Percentiles rank a stretch among this genome's conserved stretches.
Conservation (phyloP, 169 alveolate species). For the Cryptosporidium sp. region DNA sequence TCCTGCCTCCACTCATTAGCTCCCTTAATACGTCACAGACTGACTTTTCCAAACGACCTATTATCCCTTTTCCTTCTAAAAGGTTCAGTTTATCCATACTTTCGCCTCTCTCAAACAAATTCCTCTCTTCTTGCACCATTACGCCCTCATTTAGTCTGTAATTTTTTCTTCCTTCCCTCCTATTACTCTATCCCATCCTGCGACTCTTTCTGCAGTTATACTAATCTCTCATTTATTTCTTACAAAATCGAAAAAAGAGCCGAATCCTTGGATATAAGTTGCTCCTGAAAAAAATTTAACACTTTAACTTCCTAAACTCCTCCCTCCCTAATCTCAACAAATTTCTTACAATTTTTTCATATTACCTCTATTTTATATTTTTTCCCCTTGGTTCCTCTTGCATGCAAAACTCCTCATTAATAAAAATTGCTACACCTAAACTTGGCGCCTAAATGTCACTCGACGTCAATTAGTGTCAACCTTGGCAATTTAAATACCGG, state of each 20-base stretch:
- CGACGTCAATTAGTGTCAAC: constrained; percentile 39
- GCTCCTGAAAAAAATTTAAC: neutral
- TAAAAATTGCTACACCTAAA: constrained; percentile 3
- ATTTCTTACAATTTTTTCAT: neutral
- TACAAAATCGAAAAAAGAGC: neutral
- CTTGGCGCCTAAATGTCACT: constrained; percentile 67
- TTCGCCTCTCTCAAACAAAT: neutral
- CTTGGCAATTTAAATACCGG: constrained; percentile 44
- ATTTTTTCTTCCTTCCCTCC: neutral
- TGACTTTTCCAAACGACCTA: constrained; percentile 9
- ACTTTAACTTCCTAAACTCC: neutral
- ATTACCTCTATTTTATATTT: neutral
- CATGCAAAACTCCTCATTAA: constrained; percentile 25
- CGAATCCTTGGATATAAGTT: neutral
- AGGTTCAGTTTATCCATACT: neutral
- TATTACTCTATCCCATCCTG: neutral
- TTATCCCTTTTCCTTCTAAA: neutral
- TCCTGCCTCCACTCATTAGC: neutral
- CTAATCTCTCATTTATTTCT: neutral
- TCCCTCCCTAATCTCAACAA: neutral
- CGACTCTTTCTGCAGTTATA: neutral
- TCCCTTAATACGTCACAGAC: neutral
- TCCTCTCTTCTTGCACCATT: neutral
- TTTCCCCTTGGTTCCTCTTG: neutral
- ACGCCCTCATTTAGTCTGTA: neutral